A percentile compares a stretch with the other conserved stretches of the same genome.
phyloP scores from a whole-genome alignment of 179 eudicot species.

The Corrigiola litoralis region DNA sequence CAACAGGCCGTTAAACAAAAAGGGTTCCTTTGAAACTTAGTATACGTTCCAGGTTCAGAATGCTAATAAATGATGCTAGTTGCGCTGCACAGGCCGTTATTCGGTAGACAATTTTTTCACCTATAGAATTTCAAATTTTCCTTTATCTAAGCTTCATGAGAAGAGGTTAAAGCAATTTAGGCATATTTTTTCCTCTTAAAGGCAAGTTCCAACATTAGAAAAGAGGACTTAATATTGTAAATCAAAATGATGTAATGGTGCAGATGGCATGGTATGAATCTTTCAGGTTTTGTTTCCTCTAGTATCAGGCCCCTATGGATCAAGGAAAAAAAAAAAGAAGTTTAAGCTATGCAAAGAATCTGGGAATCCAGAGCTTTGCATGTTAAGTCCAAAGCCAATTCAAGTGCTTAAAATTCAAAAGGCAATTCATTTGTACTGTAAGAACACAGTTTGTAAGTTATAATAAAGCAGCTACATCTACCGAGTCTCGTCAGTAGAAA shows the following conservation, averaged over 20 bases:
- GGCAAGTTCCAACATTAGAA: too few relatives aligned
- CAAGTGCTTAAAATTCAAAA: slow-evolving; percentile 82
- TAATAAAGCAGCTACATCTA: too few relatives aligned
- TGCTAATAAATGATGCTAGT: slow-evolving; percentile 71
- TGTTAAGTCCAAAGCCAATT: slow-evolving; percentile 83
- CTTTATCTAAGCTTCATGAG: background rate
- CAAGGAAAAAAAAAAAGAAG: too few relatives aligned
- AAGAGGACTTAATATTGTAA: too few relatives aligned
- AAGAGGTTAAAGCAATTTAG: background rate
- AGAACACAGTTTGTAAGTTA: too few relatives aligned
- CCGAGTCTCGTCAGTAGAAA: too few relatives aligned
- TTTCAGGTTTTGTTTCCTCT: background rate
- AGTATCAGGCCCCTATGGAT: background rate
- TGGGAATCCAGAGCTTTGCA: slow-evolving; percentile 84
- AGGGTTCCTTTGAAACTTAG: slow-evolving; percentile 85
- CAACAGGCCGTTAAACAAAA: too few relatives aligned
- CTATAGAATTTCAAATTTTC: slow-evolving; percentile 26
- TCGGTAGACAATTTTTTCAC: slow-evolving; percentile 71
- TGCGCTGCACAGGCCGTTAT: slow-evolving; percentile 82
- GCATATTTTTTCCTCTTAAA: background rate
- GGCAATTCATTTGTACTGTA: slow-evolving; percentile 83
- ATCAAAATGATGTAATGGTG: too few relatives aligned
- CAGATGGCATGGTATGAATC: too few relatives aligned
- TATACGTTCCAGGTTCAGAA: slow-evolving; percentile 76
- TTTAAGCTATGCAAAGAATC: slow-evolving; percentile 37